Base-by-base conservation (phyloP, 1,139 yeast genomes). In the Yamadazyma dushanensis region DNA sequence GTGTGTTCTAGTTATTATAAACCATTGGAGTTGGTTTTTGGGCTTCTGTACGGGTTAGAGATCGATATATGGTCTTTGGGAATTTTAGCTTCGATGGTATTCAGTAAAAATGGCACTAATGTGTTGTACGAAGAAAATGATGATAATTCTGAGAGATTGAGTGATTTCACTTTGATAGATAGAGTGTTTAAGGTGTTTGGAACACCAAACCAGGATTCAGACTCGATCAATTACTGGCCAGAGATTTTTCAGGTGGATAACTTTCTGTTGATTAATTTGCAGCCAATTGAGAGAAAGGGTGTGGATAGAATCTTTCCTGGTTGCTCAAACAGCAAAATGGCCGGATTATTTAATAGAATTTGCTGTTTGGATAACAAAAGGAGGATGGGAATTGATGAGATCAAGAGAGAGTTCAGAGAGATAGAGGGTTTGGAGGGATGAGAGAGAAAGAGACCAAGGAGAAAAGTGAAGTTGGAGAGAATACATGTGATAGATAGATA, bases 1-100 rank as follows among this genome's bases (percentile, higher is more conserved):
- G 82, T 92, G 3, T 76, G 87, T 18, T 84, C 96, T 0, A 80
- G 85, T 0, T 73, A 75, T 30, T 92, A 81, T 61, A 83, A 88
- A 48, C 85, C 97, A 0, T 95, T 97, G 0, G 97, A 92, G 53
- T 63, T 87, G 32, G 63, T 92, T 32, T 76, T 88, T 40, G 89
- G 94, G 0, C 65, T 69, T 7, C 69, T 73, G 40, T 92, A 92
- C 56, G 62, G 75, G 2, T 57, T 55, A 27, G 80, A 74, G 29
- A 66, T 90, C 4, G 98, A 92, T 53, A 68, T 88, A 19, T 92
- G 97, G 97, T 67, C 87, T 0, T 54, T 83, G 14, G 95, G 92
- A 2, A 73, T 92, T 7, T 48, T 87, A 1, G 53, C 83, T 40
- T 77, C 86, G n/a, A 66, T 77, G 35, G 54, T 89, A 34, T 76